Evolutionary conservation across 495 filamentous ascomycete genomes (phyloP).

Genomic region (Neurospora sp.): DNA sequence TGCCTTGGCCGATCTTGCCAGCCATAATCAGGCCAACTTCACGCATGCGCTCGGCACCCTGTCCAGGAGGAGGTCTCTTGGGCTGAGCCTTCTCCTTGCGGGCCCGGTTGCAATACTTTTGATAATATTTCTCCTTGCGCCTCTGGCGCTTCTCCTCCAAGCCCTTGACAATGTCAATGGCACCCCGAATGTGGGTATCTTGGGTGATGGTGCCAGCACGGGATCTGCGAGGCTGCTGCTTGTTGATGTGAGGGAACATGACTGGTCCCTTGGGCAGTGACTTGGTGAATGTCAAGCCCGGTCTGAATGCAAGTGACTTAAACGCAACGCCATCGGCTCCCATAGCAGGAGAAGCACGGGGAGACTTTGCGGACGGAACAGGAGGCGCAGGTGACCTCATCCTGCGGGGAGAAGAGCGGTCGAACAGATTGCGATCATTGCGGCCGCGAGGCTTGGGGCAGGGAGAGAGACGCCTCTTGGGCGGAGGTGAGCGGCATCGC

Average conservation of each 20-base stretch:
- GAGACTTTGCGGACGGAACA: slow-evolving; percentile 28
- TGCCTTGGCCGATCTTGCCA: slow-evolving; percentile 62
- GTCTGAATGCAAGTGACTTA: slow-evolving; percentile 53
- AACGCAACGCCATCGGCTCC: slow-evolving; percentile 31
- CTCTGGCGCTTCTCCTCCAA: slow-evolving; percentile 88
- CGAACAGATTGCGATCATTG: slow-evolving; percentile 52
- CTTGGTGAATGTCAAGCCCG: slow-evolving; percentile 58
- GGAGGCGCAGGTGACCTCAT: slow-evolving; percentile 54
- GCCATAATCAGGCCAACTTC: slow-evolving; percentile 84
- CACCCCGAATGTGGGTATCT: slow-evolving; percentile 58
- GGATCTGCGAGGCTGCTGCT: slow-evolving; percentile 19
- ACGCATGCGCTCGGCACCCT: slow-evolving; percentile 87
- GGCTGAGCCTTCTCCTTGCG: slow-evolving; percentile 40
- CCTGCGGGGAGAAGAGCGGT: slow-evolving; percentile 57
- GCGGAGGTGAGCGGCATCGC: slow-evolving; percentile 37
- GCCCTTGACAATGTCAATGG: slow-evolving; percentile 94
- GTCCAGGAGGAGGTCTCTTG: slow-evolving; percentile 56
- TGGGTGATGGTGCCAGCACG: slow-evolving; percentile 15
- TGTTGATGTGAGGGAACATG: slow-evolving; percentile 46
- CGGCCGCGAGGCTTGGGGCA: slow-evolving; percentile 37
- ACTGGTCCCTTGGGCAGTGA: slow-evolving; percentile 67
- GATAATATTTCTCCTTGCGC: slow-evolving; percentile 73
- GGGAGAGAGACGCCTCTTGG: slow-evolving; percentile 37
- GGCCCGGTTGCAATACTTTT: slow-evolving; percentile 59
- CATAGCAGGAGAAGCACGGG: slow-evolving; percentile 32